These are phyloP conservation scores for Solanum ahanhuiri DNA, from an alignment of 257 asterid species.

Conservation along the genomic window DNA sequence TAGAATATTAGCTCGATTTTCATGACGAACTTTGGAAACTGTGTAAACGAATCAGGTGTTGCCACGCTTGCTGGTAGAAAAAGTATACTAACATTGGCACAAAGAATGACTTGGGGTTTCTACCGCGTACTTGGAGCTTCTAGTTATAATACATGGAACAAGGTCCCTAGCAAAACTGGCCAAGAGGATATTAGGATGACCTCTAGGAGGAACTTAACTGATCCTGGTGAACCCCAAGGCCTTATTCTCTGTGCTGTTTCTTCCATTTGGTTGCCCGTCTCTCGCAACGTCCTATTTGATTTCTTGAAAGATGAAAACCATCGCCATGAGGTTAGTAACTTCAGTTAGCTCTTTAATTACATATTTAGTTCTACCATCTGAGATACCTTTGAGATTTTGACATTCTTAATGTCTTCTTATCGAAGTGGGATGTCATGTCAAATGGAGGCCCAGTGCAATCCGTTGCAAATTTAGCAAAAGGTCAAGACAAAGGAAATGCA, in stretches of 20 bases:
- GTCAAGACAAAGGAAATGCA: conserved; percentile 66
- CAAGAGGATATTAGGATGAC: conserved; percentile 58
- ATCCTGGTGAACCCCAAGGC: conserved; percentile 70
- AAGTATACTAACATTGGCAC: conserved; percentile 65
- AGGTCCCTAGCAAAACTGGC: conserved; percentile 41
- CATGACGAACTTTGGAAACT: not conserved
- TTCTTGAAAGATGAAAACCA: conserved; percentile 64
- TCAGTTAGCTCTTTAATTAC: not conserved
- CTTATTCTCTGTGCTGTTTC: conserved; percentile 62
- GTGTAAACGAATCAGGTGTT: conserved; percentile 37
- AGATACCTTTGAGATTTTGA: not conserved
- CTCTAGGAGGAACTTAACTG: conserved; percentile 51
- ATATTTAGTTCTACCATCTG: not conserved
- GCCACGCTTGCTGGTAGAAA: conserved; percentile 78
- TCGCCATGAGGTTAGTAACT: conserved; percentile 51
- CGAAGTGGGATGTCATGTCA: conserved; percentile 45
- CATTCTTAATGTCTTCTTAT: not conserved
- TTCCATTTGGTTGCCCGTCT: conserved; percentile 70
- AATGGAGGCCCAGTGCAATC: conserved; percentile 42
- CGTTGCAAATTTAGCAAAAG: conserved; percentile 70
- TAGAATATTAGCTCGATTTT: not conserved
- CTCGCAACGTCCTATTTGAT: conserved; percentile 50
- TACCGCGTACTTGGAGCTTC: conserved; percentile 66
- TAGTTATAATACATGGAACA: conserved; percentile 71
- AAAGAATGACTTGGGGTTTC: conserved; percentile 63